Percentiles rank a stretch among this genome's conserved stretches.
phyloP scores from a whole-genome alignment of 768 basidiomycete species.

The Termitomyces sp. region DNA sequence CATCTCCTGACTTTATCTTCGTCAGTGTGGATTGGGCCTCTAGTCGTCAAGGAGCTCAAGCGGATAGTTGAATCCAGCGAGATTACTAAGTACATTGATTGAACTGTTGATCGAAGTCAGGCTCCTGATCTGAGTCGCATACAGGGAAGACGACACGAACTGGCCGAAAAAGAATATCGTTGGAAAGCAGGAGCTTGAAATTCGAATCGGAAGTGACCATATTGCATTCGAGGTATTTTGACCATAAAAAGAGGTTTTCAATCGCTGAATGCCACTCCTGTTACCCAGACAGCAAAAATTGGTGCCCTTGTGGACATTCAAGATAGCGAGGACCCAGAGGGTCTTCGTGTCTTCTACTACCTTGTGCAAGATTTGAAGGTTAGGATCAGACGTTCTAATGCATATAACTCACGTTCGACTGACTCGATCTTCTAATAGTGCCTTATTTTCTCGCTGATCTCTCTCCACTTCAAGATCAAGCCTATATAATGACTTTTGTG shows the following conservation, averaged over 20 bases:
- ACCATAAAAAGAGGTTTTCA: not conserved
- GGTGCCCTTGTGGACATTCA: slow-evolving; percentile 95
- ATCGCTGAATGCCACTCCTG: not conserved
- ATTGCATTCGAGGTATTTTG: slow-evolving; percentile 85
- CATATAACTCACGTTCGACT: not conserved
- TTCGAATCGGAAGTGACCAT: slow-evolving; percentile 89
- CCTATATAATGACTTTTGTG: slow-evolving; percentile 58
- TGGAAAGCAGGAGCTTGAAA: slow-evolving; percentile 97
- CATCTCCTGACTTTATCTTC: not conserved
- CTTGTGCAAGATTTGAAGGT: slow-evolving; percentile 97
- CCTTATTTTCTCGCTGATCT: slow-evolving; percentile 96
- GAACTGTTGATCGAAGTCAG: not conserved
- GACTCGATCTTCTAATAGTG: slow-evolving; percentile 47
- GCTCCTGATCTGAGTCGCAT: not conserved
- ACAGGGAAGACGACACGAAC: slow-evolving; percentile 94
- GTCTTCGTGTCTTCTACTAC: slow-evolving; percentile 96
- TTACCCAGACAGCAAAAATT: slow-evolving; percentile 88
- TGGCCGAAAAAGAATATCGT: slow-evolving; percentile 99
- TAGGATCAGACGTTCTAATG: slow-evolving; percentile 12
- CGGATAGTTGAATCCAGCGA: slow-evolving; percentile 90
- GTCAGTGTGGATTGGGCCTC: slow-evolving; percentile 89
- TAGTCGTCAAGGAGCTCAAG: slow-evolving; percentile 93
- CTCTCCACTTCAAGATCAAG: slow-evolving; percentile 99
- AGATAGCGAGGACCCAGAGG: slow-evolving; percentile 96
- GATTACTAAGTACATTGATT: slow-evolving; percentile 73